These are phyloP conservation scores for Russula sp. DNA, from an alignment of 768 basidiomycete species.

Conservation along the genomic window DNA sequence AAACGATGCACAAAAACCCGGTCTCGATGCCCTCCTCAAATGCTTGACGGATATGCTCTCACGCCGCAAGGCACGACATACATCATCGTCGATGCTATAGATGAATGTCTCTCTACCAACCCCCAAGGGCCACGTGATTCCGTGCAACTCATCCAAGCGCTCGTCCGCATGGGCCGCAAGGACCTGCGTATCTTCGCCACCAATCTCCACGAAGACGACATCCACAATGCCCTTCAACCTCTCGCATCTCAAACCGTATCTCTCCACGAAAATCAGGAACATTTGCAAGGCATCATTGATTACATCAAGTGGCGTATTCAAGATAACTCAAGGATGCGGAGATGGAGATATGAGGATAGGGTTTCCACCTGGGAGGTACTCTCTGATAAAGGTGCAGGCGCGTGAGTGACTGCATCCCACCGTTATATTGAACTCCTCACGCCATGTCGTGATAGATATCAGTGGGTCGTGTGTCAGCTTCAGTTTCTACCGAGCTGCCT, in stretches of 20 bases:
- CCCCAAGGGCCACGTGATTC: slow-evolving; percentile 14
- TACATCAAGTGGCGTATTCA: slow-evolving; percentile 25
- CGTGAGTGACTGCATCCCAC: slow-evolving; percentile 14
- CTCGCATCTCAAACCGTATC: slow-evolving; percentile 12
- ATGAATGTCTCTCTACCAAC: slow-evolving; percentile 29
- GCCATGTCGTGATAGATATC: slow-evolving; percentile 30
- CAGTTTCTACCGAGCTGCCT: slow-evolving; percentile 27
- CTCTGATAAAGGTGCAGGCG: slow-evolving; percentile 17
- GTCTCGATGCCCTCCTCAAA: slow-evolving; percentile 13
- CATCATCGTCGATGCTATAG: slow-evolving; percentile 32
- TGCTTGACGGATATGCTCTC: slow-evolving; percentile 25
- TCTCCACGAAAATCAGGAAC: slow-evolving; percentile 16
- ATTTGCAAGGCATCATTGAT: slow-evolving; percentile 7
- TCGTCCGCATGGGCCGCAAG: slow-evolving; percentile 9
- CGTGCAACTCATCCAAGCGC: slow-evolving; percentile 12
- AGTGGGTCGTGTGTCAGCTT: slow-evolving; percentile 33
- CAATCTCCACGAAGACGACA: slow-evolving; percentile 7
- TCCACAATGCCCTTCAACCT: slow-evolving; percentile 7
- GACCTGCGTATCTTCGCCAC: slow-evolving; percentile 22
- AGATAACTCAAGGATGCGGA: slow-evolving; percentile 30
- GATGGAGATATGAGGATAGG: slow-evolving; percentile 21
- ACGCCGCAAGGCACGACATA: slow-evolving; percentile 19
- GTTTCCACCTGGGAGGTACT: slow-evolving; percentile 20
- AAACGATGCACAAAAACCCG: slow-evolving; percentile 10
- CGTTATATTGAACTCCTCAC: neutral